Evolutionary conservation across 148 eudicot species (phyloP).

Genomic region (Nepenthes mirabilis): DNA sequence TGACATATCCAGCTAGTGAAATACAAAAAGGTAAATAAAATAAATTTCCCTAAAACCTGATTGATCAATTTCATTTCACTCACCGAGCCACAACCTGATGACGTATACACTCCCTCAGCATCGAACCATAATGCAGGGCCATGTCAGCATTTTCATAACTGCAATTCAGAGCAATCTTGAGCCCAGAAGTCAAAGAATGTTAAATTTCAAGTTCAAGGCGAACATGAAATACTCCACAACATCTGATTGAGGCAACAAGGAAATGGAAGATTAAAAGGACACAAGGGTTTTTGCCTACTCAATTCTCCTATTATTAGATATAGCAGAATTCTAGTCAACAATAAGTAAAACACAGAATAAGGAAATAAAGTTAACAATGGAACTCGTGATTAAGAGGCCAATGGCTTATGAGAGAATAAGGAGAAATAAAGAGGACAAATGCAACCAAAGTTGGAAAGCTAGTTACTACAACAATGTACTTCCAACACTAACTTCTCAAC

Average conservation of each 20-base stretch:
- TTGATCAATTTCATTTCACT: conserved; percentile 7
- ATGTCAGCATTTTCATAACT: conserved; percentile 78
- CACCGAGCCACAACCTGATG: conserved; percentile 97
- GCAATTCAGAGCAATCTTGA: conserved; percentile 11
- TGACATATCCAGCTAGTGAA: background rate
- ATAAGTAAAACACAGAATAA: background rate
- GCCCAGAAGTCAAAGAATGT: background rate
- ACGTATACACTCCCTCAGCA: conserved; percentile 98
- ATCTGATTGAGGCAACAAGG: background rate
- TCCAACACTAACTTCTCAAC: conserved; percentile 3
- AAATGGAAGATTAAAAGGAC: background rate
- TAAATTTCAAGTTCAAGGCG: background rate
- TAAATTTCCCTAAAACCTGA: background rate
- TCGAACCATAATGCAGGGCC: conserved; percentile 92
- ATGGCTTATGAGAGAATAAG: background rate
- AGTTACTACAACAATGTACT: background rate
- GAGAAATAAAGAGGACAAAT: background rate
- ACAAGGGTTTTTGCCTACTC: background rate
- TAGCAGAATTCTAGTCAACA: background rate
- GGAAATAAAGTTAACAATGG: too few species aligned
- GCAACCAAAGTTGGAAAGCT: background rate
- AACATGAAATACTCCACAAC: background rate
- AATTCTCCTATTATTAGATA: background rate
- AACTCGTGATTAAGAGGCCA: background rate
- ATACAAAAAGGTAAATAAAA: background rate